Evolutionary conservation across 768 basidiomycete genomes (phyloP), one percentile per base, ranked within the genome.

Genomic region (Paxillus involutus): DNA sequence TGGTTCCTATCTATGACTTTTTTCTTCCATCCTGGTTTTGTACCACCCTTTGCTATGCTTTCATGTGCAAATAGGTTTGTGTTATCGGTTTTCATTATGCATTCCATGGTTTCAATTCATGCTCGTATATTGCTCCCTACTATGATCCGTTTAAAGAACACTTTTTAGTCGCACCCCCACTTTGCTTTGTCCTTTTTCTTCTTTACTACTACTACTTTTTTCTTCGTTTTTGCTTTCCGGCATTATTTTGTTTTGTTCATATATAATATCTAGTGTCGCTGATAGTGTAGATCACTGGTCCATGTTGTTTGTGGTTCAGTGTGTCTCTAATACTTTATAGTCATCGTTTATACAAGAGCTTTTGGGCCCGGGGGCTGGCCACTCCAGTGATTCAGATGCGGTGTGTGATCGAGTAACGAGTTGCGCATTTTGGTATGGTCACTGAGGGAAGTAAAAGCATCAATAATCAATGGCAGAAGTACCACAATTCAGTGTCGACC

Each of bases 241-340:
- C 60, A 60, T 64, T 58, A 52, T 57, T 69, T 66, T 52, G 39
- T 44, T 43, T 26, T 52, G 44, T 61, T 49, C 59, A 49, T 67
- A 71, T 64, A 69, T 71, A 69, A 71, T 71, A 67, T 60, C 62
- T 68, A 69, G 30, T 54, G 59, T 61, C 53, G 37, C 53, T 51
- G 53, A 50, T 69, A 71, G 58, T 63, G 63, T 69, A 71, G 63
- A 71, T 63, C 57, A 56, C 49, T 48, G 29, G 53, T 58, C 39
- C 40, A 19, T 17, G 40, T 17, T 56, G 55, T 47, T 60, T 50
- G 24, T 57, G 65, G 56, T 14, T 57, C 53, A 42, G 52, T 49
- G 56, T 52, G 24, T 67, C 56, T 63, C 65, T 71, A 71, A 71
- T 69, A 69, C 62, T 21, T 71, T 68, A 71, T 71, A 68, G 59